These are phyloP conservation scores for Logfia minima DNA, from an alignment of 129 eudicot genomes.

Conservation along the genomic window DNA sequence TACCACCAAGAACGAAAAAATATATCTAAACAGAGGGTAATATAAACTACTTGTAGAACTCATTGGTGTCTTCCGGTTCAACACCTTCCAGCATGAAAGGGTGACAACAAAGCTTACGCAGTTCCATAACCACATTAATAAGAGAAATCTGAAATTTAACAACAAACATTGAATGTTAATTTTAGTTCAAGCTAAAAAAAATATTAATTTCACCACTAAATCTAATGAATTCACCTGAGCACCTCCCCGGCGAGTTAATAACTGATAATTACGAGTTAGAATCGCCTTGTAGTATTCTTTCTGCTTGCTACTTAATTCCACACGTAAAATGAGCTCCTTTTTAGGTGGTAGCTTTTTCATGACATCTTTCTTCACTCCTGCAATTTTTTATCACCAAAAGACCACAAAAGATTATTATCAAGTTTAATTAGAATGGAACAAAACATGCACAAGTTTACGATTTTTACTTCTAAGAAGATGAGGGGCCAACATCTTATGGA, in stretches of 20 bases:
- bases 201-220: too few species aligned
- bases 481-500: constrained; percentile 96
- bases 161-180: constrained; percentile 16
- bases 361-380: constrained; percentile 98
- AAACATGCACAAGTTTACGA: constrained; percentile 15
- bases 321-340: constrained; percentile 94
- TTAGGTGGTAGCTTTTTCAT: constrained; percentile 96
- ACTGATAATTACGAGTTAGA: constrained; percentile 91
- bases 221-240: constrained; percentile 63
- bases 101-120: constrained; percentile 96
- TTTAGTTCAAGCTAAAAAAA: background rate
- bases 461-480: constrained; percentile 93
- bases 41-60: constrained; percentile 66
- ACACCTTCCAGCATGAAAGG: constrained; percentile 98
- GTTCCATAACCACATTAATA: constrained; percentile 96
- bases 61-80: constrained; percentile 80
- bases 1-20: background rate
- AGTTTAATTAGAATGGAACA: constrained; percentile 17
- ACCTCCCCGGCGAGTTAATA: constrained; percentile 95
- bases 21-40: background rate
- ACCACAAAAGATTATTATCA: background rate
- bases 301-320: constrained; percentile 96
- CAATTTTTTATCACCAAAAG: constrained; percentile 20
- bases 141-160: constrained; percentile 72
- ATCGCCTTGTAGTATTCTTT: constrained; percentile 98